A percentile compares a stretch with the other conserved stretches of the same genome.
These are phyloP conservation scores for Botryotinia calthae DNA, from an alignment of 2,329 filamentous ascomycete genomes.

Conservation along the genomic window DNA sequence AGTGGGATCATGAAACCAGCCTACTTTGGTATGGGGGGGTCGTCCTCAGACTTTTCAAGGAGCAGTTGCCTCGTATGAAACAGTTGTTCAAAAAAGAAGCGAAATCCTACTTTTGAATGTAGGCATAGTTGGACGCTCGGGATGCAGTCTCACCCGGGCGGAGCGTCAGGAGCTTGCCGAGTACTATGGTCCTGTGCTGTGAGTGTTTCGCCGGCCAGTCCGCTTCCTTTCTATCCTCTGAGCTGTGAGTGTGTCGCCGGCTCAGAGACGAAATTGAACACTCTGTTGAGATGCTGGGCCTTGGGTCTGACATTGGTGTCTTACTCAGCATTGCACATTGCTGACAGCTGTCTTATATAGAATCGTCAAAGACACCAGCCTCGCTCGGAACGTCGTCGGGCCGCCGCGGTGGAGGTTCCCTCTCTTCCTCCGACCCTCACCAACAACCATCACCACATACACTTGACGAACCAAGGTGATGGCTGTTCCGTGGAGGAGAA, in stretches of 20 bases:
- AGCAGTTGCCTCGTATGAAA: not conserved
- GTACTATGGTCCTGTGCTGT: not conserved
- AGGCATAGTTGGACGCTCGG: slow-evolving; percentile 2
- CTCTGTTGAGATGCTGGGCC: not conserved
- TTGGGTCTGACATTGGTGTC: not conserved
- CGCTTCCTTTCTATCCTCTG: not conserved
- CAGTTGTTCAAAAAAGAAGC: not conserved
- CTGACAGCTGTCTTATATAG: slow-evolving; percentile 10
- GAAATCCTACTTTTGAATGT: not conserved
- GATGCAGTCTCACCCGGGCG: not conserved
- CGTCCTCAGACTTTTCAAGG: not conserved
- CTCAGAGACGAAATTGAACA: not conserved
- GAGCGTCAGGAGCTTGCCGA: slow-evolving; percentile 7
- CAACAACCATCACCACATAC: not conserved
- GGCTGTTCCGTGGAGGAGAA: not conserved
- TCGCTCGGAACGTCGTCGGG: not conserved
- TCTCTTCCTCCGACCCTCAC: not conserved
- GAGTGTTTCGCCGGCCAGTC: not conserved
- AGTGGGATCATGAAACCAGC: slow-evolving; percentile 3
- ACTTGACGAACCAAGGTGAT: not conserved
- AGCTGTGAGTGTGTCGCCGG: not conserved
- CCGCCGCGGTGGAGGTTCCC: not conserved
- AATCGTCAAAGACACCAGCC: not conserved
- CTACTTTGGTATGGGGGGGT: slow-evolving; percentile 2
- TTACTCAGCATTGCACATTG: not conserved